Evolutionary conservation across 2,329 filamentous ascomycete genomes (phyloP).

Genomic region (Cordyceps fumosorosea): DNA sequence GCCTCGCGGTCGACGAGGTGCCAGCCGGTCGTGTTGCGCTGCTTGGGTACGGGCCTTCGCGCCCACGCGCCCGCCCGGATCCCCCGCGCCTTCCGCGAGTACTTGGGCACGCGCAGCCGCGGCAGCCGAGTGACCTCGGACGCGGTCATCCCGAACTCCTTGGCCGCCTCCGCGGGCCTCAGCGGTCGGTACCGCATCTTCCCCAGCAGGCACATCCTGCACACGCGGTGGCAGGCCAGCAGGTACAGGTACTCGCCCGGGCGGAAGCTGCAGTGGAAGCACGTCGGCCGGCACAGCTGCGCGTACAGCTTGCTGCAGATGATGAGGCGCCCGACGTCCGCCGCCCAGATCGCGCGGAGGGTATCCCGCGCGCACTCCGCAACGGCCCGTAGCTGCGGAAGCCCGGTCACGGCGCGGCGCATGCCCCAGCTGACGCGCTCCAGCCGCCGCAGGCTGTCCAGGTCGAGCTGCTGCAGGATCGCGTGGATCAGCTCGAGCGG

Average conservation of each 20-base stretch:
- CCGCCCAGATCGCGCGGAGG: neutral
- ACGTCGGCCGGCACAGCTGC: neutral
- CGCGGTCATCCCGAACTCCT: neutral
- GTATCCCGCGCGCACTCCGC: neutral
- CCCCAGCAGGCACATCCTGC: neutral
- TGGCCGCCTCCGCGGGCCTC: neutral
- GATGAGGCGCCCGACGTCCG: neutral
- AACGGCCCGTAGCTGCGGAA: neutral
- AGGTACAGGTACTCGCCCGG: neutral
- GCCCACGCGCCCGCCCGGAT: neutral
- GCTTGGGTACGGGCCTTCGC: no score
- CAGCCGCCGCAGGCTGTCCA: neutral
- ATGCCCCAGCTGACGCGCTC: neutral
- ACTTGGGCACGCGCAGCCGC: neutral
- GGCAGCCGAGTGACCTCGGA: neutral
- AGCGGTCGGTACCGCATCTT: neutral
- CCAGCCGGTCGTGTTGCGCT: neutral
- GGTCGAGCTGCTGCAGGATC: neutral
- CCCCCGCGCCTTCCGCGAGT: neutral
- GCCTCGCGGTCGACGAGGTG: neutral
- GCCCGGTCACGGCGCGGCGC: neutral
- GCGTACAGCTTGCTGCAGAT: neutral
- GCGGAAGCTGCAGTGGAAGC: neutral
- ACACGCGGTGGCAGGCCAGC: neutral
- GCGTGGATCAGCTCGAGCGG: neutral